Evolutionary conservation across 306 rosid genomes (phyloP).

Genomic region (Cicer pinnatifidum): DNA sequence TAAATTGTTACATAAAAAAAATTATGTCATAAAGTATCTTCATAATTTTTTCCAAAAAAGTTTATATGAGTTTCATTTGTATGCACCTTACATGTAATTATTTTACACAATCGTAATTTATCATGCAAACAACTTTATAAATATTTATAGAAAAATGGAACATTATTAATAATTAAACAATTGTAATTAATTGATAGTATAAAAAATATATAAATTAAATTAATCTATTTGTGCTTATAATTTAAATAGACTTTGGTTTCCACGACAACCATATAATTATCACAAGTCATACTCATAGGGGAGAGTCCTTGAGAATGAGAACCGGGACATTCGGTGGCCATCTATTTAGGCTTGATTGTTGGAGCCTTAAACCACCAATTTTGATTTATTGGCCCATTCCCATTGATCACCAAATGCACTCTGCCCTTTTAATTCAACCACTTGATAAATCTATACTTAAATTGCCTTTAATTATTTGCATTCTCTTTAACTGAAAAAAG

Average conservation of each 20-base stretch:
- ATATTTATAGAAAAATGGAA: too few relatives aligned
- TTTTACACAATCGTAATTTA: too few relatives aligned
- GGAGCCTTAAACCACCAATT: slow-evolving; percentile 29
- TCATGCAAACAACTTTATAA: too few relatives aligned
- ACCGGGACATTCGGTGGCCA: slow-evolving; percentile 40
- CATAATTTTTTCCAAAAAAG: too few relatives aligned
- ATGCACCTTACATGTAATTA: fast-evolving
- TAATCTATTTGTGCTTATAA: too few relatives aligned
- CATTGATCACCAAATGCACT: slow-evolving; percentile 24
- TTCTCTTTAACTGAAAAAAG: slow-evolving; percentile 39
- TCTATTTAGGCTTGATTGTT: slow-evolving; percentile 54
- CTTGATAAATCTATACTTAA: background rate
- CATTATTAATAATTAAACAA: too few relatives aligned
- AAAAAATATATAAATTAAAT: too few relatives aligned
- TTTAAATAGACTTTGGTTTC: background rate
- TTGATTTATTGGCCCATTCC: slow-evolving; percentile 36
- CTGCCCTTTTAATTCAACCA: slow-evolving; percentile 27
- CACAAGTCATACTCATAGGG: slow-evolving; percentile 5
- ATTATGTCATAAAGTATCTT: too few relatives aligned
- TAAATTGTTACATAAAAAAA: too few relatives aligned
- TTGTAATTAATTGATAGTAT: too few relatives aligned
- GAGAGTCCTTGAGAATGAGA: slow-evolving; percentile 9
- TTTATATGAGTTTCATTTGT: too few relatives aligned
- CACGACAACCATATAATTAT: slow-evolving; percentile 40
- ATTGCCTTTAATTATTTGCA: slow-evolving; percentile 16